A percentile compares a stretch with the other conserved stretches of the same genome.
These are phyloP conservation scores for Chaetoscypha palmicola DNA, from an alignment of 2,329 filamentous ascomycete species.

Conservation along the genomic window DNA sequence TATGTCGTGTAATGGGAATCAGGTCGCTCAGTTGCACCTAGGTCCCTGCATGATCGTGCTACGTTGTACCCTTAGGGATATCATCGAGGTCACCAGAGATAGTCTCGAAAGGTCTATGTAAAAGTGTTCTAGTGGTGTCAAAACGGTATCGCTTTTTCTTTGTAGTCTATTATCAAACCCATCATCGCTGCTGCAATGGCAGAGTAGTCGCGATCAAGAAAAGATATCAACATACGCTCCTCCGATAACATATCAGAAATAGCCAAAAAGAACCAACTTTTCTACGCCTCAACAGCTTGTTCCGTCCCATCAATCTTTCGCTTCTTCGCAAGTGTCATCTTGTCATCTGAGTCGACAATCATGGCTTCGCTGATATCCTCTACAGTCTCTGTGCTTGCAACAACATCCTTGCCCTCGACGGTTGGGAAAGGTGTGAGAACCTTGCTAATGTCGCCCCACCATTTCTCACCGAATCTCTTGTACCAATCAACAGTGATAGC, in stretches of 20 bases:
- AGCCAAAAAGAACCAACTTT: neutral
- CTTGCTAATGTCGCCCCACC: constrained; percentile 67
- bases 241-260: neutral
- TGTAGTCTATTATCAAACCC: neutral
- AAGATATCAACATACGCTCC: neutral
- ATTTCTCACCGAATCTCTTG: constrained; percentile 53
- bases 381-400: constrained; percentile 33
- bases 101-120: too few species aligned
- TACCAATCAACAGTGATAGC: constrained; percentile 65
- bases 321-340: constrained; percentile 26
- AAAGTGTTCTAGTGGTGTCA: too few species aligned
- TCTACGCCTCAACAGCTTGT: constrained; percentile 8
- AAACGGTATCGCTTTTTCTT: neutral
- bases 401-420: constrained; percentile 45
- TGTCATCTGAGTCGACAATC: constrained; percentile 22
- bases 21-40: too few species aligned
- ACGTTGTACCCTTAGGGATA: too few species aligned
- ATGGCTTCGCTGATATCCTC: constrained; percentile 28
- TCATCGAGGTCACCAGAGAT: too few species aligned
- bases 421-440: constrained; percentile 62
- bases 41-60: too few species aligned
- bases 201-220: neutral
- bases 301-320: constrained; percentile 19
- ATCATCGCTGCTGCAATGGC: neutral
- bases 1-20: too few species aligned